Conservation (phyloP, 139 green algal species). For the Zygnema circumcarinatum region DNA sequence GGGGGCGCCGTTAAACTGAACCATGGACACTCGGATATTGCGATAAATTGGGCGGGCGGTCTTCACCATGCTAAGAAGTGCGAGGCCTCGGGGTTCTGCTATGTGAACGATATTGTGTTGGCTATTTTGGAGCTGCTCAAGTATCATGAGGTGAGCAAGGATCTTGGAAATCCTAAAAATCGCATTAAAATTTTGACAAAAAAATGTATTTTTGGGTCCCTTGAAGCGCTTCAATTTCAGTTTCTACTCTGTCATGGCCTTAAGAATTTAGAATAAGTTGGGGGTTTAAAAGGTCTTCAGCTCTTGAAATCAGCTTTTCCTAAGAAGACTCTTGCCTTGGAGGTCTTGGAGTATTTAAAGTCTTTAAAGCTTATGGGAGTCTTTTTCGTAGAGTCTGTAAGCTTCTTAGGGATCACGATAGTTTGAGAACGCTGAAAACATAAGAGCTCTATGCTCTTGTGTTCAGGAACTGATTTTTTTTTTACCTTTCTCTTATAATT, state of each 20-base stretch:
- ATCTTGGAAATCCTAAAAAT: too few relatives aligned
- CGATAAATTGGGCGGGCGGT: constrained; percentile 96
- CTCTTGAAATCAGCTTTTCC: too few relatives aligned
- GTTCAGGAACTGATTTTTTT: constrained; percentile 34
- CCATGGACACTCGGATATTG: constrained; percentile 81
- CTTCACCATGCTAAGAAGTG: constrained; percentile 95
- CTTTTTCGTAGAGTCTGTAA: too few relatives aligned
- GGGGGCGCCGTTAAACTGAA: constrained; percentile 89
- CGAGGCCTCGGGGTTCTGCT: constrained; percentile 91
- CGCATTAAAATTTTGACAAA: too few relatives aligned
- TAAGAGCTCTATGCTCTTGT: too few relatives aligned
- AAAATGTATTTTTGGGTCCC: background rate
- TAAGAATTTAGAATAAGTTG: too few relatives aligned
- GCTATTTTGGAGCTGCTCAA: constrained; percentile 85
- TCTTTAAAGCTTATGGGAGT: too few relatives aligned
- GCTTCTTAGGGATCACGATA: too few relatives aligned
- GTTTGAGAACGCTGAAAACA: too few relatives aligned
- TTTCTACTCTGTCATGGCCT: constrained; percentile 12
- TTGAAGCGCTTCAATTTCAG: constrained; percentile 9
- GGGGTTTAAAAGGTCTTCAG: too few relatives aligned
- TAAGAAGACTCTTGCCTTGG: too few relatives aligned
- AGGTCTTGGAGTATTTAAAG: too few relatives aligned
- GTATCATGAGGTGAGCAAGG: constrained; percentile 55
- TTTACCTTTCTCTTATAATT: background rate
- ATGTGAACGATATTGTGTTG: constrained; percentile 99